These are phyloP conservation scores for Purpureocillium lavendulum DNA, from an alignment of 2,329 filamentous ascomycete species.

Conservation along the genomic window DNA sequence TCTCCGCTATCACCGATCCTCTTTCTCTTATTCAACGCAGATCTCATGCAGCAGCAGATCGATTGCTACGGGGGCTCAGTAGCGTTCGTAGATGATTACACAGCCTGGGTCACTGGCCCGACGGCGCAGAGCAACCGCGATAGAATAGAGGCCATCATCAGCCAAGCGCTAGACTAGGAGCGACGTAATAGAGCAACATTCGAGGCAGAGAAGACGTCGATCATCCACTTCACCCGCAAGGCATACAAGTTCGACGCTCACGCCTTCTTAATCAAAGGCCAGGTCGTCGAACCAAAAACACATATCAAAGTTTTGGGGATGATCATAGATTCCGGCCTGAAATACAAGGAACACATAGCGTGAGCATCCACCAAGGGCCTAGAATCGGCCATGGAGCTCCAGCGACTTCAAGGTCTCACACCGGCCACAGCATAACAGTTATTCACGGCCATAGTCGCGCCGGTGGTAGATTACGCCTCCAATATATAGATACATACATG, in stretches of 20 bases:
- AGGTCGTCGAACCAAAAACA: constrained; percentile 4
- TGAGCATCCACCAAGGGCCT: constrained; percentile 13
- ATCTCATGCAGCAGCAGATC: constrained; percentile 23
- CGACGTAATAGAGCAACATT: constrained; percentile 16
- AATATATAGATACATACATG: too few species aligned
- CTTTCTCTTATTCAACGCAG: constrained; percentile 27
- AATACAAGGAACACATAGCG: constrained; percentile 15
- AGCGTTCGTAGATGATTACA: constrained; percentile 19
- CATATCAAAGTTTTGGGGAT: constrained; percentile 9
- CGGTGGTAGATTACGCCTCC: too few species aligned
- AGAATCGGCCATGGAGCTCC: constrained; percentile 12
- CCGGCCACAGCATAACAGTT: too few species aligned
- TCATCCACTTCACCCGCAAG: constrained; percentile 14
- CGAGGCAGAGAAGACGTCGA: constrained; percentile 14
- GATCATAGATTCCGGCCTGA: constrained; percentile 10
- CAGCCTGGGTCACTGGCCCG: too few species aligned
- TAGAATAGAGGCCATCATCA: constrained; percentile 15
- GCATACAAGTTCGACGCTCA: background rate
- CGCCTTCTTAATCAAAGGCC: constrained; percentile 4
- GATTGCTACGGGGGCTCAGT: constrained; percentile 14
- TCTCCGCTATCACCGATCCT: constrained; percentile 10
- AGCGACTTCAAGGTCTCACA: constrained; percentile 9
- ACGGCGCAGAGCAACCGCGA: too few species aligned
- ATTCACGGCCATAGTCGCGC: too few species aligned
- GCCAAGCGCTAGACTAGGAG: constrained; percentile 13